Base-by-base conservation (phyloP, 176 grass and related monocot species). In the Oryza brachyantha region DNA sequence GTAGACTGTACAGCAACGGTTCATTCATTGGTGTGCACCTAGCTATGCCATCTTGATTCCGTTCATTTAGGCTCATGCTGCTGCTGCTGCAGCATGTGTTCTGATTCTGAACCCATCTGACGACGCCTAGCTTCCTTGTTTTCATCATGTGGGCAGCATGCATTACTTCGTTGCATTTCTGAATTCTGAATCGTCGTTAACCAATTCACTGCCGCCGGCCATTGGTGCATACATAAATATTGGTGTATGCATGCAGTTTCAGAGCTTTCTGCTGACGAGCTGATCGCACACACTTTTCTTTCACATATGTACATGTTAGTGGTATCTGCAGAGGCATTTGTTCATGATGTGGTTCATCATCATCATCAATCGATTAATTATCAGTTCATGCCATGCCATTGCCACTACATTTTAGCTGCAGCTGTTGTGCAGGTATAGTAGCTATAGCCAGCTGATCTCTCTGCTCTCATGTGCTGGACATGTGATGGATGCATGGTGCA, bases 381-480 rank as follows among this genome's bases (percentile, higher is more conserved):
- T 32, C n/a, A n/a, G 52, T 57, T 22, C 10, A 55, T 17, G 52
- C 41, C 41, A 43, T 43, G 41, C 41, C 17, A 52, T 17, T 43
- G 41, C 41, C 17, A 52, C 46, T 50, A 21, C 46, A 7, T 50
- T 50, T 1, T 5, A 50, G 1, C 17, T 21, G 46, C 61, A 40
- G 43, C 25, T 55, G 29, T 14, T 10, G 11, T 21, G 16, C 1
- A 13, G 17, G 35, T 32, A 32, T 32, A 32, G 45, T 39, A 48
- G 62, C n/a, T 38, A n/a, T n/a, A 52, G 19, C 48, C 48, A 52
- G 19, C 48, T n/a, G n/a, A n/a, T n/a, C n/a, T n/a, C n/a, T n/a
- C n/a, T n/a, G n/a, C n/a, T 40, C 66, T 87, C 61, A 79, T 84
- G 61, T 87, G 80, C 74, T 45, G 36, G 17, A 10, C 80, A 79